Evolutionary conservation across 2,329 filamentous ascomycete species (phyloP).

Genomic region (Teratosphaeria gauchensis): DNA sequence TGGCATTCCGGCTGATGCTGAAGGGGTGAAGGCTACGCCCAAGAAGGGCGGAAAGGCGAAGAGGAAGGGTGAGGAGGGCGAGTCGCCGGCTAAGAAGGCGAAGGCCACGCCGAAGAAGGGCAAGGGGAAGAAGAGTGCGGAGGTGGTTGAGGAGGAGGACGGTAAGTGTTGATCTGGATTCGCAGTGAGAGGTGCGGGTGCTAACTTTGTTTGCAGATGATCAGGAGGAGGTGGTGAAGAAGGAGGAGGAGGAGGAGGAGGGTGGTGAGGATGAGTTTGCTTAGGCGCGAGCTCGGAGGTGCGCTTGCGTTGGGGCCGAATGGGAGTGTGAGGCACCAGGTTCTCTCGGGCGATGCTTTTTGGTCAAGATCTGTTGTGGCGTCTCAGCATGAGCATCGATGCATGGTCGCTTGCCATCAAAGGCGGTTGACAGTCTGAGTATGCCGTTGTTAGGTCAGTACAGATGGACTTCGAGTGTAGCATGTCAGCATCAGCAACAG

Average conservation of each 20-base stretch:
- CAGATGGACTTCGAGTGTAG: neutral
- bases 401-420: neutral
- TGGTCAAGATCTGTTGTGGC: neutral
- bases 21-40: neutral
- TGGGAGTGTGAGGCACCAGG: neutral
- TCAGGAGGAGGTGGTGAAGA: neutral
- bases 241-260: neutral
- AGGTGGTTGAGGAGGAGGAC: neutral
- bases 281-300: neutral
- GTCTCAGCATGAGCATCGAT: neutral
- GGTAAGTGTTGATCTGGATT: neutral
- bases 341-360: neutral
- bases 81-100: conserved; percentile 4
- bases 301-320: neutral
- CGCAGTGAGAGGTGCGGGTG: neutral
- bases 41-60: conserved; percentile 13
- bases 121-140: conserved; percentile 1
- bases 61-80: conserved; percentile 6
- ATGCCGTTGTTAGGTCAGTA: neutral
- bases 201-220: neutral
- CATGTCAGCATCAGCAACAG: neutral
- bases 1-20: conserved; percentile 2
- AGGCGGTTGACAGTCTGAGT: neutral
- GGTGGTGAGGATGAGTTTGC: neutral
- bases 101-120: conserved; percentile 1